These are phyloP conservation scores for Colletotrichum salicis DNA, from an alignment of 2,329 filamentous ascomycete species.

Conservation along the genomic window DNA sequence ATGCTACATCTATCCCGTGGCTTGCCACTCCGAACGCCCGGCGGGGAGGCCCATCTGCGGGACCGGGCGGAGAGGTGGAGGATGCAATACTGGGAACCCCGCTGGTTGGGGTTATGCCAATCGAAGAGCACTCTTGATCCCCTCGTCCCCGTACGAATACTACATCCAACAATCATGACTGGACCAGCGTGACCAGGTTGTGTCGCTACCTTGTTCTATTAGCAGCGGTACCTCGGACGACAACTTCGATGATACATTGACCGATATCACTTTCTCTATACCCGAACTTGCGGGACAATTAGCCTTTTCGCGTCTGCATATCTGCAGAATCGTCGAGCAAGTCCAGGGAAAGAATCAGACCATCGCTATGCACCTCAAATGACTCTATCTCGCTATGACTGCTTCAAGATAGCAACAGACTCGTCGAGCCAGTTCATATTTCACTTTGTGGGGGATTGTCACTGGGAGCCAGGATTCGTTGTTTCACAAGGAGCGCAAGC, in stretches of 20 bases:
- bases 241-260: not conserved
- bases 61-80: constrained; percentile 10
- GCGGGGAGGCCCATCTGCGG: constrained; percentile 14
- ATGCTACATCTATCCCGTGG: constrained; percentile 7
- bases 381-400: constrained; percentile 10
- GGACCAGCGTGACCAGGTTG: not conserved
- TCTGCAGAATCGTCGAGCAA: not conserved
- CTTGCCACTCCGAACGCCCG: constrained; percentile 11
- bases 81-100: constrained; percentile 3
- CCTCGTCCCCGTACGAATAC: not conserved
- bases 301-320: not conserved
- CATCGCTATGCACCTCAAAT: constrained; percentile 14
- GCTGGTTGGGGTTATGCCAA: not conserved
- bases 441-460: constrained; percentile 30
- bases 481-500: constrained; percentile 32
- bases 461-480: constrained; percentile 24
- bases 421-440: constrained; percentile 14
- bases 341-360: constrained; percentile 1
- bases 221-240: constrained; percentile 6
- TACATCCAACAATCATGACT: not conserved
- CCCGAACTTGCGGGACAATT: constrained; percentile 4
- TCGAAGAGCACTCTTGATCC: not conserved
- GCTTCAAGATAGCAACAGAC: constrained; percentile 13
- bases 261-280: not conserved
- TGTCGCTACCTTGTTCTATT: constrained; percentile 1